A percentile compares a stretch with the other conserved stretches of the same genome.
Conservation (phyloP, 208 protist species). For the Polymyxa betae region DNA sequence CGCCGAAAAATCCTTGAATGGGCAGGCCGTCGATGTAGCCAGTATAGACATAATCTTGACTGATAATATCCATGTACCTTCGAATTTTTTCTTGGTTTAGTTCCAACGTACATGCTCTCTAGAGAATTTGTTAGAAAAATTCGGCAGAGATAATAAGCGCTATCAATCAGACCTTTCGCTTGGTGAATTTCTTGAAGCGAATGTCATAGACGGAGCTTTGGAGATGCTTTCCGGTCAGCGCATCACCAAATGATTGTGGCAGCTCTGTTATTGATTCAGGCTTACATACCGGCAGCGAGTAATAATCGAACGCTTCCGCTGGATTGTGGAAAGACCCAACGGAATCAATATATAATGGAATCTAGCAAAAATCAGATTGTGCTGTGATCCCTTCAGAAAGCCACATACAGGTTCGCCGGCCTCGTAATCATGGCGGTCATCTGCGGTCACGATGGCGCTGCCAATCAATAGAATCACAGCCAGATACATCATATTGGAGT, state of each 20-base stretch:
- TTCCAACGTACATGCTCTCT: slow-evolving; percentile 66
- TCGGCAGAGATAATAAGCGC: not conserved
- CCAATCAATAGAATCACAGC: no score
- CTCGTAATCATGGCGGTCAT: not conserved
- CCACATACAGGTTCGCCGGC: not conserved
- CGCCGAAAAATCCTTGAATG: slow-evolving; percentile 79
- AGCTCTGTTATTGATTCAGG: slow-evolving; percentile 62
- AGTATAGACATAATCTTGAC: slow-evolving; percentile 77
- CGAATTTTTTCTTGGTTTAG: slow-evolving; percentile 56
- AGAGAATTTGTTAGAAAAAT: not conserved
- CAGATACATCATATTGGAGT: no score
- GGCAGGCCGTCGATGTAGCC: slow-evolving; percentile 78
- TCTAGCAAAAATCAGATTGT: slow-evolving; percentile 38
- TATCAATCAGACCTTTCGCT: not conserved
- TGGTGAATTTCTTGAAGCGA: not conserved
- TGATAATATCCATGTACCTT: slow-evolving; percentile 65
- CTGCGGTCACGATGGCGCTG: no score
- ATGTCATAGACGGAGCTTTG: slow-evolving; percentile 59
- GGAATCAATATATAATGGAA: slow-evolving; percentile 57
- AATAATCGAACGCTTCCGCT: slow-evolving; percentile 81
- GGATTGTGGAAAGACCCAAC: slow-evolving; percentile 83
- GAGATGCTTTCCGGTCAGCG: slow-evolving; percentile 73
- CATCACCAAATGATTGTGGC: slow-evolving; percentile 71
- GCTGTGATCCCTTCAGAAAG: not conserved
- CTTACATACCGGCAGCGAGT: slow-evolving; percentile 77